phyloP scores from a whole-genome alignment of 257 asterid genomes.

The Catharanthus roseus region DNA sequence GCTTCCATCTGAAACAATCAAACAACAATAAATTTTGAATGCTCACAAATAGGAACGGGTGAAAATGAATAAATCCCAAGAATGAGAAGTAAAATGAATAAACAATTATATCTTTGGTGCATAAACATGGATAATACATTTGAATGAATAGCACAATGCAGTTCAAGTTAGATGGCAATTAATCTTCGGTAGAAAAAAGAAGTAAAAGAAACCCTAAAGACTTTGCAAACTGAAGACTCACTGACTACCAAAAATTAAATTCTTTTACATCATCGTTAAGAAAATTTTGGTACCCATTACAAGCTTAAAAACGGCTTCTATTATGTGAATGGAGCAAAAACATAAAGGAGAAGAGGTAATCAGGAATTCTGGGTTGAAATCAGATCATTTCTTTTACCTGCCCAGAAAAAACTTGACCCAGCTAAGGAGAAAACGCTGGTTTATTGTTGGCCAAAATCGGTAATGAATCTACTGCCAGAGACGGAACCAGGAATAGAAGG shows the following conservation, averaged over 20 bases:
- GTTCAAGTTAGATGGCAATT: neutral
- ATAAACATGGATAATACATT: neutral
- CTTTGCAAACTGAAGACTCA: neutral
- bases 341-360: neutral
- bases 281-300: neutral
- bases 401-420: neutral
- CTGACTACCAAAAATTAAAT: neutral
- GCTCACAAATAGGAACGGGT: neutral
- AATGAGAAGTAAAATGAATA: neutral
- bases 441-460: no score
- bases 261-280: neutral
- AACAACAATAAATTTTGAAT: neutral
- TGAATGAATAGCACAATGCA: neutral
- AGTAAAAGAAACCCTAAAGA: neutral
- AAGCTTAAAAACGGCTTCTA: neutral
- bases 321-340: neutral
- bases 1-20: constrained; percentile 47
- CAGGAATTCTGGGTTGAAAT: neutral
- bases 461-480: no score
- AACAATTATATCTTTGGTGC: neutral
- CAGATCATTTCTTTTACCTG: neutral
- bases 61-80: neutral
- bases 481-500: no score
- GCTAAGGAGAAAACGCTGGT: neutral
- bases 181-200: neutral